phyloP scores from a whole-genome alignment of 2,329 filamentous ascomycete genomes.

The Fusarium annulatum region DNA sequence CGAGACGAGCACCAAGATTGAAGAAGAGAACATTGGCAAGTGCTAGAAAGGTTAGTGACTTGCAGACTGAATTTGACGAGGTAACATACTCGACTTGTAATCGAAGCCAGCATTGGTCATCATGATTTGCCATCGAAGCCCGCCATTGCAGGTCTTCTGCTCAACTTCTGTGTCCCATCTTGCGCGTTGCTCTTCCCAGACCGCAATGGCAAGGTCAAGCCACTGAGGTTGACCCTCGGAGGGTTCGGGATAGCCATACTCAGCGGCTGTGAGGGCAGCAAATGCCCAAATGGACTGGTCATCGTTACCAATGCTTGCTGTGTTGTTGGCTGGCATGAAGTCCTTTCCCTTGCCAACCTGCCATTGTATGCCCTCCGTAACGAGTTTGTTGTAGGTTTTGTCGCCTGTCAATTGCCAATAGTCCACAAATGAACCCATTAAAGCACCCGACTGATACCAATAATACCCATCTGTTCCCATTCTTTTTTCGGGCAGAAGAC shows the following conservation, averaged over 20 bases:
- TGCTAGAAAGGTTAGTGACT: slow-evolving; percentile 46
- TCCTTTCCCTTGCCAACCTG: slow-evolving; percentile 66
- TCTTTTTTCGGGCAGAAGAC: slow-evolving; percentile 61
- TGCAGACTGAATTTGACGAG: fast-evolving
- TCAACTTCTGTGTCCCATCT: slow-evolving; percentile 68
- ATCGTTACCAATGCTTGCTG: slow-evolving; percentile 68
- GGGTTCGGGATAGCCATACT: slow-evolving; percentile 70
- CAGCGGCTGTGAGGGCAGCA: slow-evolving; percentile 73
- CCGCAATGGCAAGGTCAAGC: slow-evolving; percentile 72
- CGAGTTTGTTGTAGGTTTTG: slow-evolving; percentile 67
- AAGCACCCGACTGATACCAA: slow-evolving; percentile 78
- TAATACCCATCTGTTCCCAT: slow-evolving; percentile 61
- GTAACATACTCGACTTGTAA: slow-evolving; percentile 71
- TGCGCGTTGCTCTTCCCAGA: slow-evolving; percentile 46
- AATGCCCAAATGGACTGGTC: slow-evolving; percentile 79
- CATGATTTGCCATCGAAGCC: slow-evolving; percentile 83
- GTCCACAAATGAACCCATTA: slow-evolving; percentile 75
- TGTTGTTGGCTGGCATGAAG: slow-evolving; percentile 70
- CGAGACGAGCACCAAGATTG: slow-evolving; percentile 74
- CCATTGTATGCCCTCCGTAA: slow-evolving; percentile 65
- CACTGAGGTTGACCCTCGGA: slow-evolving; percentile 63
- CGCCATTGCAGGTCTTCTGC: slow-evolving; percentile 50
- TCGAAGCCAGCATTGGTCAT: slow-evolving; percentile 78
- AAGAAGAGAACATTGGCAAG: slow-evolving; percentile 72
- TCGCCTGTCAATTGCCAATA: slow-evolving; percentile 78